These are phyloP conservation scores for Schizophyllum amplum DNA, from an alignment of 1,284 basidiomycete genomes.

Conservation along the genomic window DNA sequence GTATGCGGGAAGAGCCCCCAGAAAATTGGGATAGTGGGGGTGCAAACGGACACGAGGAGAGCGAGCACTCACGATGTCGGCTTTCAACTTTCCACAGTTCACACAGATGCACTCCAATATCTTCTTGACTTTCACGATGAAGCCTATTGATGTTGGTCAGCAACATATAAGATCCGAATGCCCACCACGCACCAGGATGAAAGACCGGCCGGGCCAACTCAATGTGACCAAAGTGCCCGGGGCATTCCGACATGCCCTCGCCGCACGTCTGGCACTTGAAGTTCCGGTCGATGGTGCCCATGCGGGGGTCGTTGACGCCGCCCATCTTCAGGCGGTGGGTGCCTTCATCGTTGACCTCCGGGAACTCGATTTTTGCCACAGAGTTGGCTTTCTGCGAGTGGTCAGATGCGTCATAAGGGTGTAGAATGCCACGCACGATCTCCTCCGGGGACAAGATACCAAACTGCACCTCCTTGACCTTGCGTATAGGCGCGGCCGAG, in stretches of 20 bases:
- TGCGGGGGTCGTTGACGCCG: conserved; percentile 93
- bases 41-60: conserved; percentile 80
- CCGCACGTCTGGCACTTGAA: conserved; percentile 99
- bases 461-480: conserved; percentile 99
- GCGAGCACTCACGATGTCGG: conserved; percentile 84
- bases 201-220: conserved; percentile 96
- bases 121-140: conserved; percentile 99
- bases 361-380: conserved; percentile 96
- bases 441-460: conserved; percentile 99
- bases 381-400: conserved; percentile 87
- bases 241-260: conserved; percentile 97
- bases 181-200: conserved; percentile 79
- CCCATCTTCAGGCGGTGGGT: conserved; percentile 84
- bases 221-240: conserved; percentile 98
- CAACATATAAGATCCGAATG: too few relatives aligned
- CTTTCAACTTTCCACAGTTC: conserved; percentile 97
- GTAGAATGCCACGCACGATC: conserved; percentile 67
- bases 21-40: conserved; percentile 86
- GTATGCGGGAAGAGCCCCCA: conserved; percentile 83
- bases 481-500: conserved; percentile 88
- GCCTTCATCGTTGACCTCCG: conserved; percentile 96
- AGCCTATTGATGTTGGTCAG: conserved; percentile 66
- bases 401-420: conserved; percentile 9
- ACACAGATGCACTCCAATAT: conserved; percentile 98
- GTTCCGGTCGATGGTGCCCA: conserved; percentile 98